Percentiles rank a stretch among this genome's conserved stretches.
These are phyloP conservation scores for Gracilaria domingensis DNA, from an alignment of 23 red algal genomes.

Conservation along the genomic window DNA sequence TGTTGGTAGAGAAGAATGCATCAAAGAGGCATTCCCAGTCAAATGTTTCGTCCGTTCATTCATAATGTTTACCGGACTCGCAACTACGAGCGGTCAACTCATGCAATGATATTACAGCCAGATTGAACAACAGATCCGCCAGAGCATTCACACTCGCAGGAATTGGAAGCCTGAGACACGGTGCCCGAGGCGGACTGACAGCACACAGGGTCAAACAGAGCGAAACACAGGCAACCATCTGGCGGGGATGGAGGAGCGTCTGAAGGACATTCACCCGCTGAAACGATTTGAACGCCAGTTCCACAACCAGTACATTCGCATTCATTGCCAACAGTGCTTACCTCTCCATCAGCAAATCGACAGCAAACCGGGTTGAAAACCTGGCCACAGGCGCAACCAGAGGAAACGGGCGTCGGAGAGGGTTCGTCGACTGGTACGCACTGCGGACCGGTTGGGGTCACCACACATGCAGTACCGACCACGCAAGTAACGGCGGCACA, in stretches of 20 bases:
- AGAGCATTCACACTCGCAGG: background rate
- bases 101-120: conserved; percentile 4
- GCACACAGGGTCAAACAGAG: conserved; percentile 1
- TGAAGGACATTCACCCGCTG: background rate
- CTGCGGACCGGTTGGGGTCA: conserved; percentile 14
- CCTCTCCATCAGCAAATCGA: background rate
- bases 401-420: background rate
- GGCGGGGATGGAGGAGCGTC: background rate
- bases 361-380: conserved; percentile 28
- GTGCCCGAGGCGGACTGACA: background rate
- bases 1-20: no score
- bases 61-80: no score
- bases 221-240: background rate
- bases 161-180: conserved; percentile 1
- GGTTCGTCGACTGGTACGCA: background rate
- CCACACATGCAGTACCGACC: background rate
- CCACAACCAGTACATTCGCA: conserved; percentile 9
- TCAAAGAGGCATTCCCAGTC: no score
- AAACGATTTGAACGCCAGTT: background rate
- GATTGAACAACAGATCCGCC: background rate
- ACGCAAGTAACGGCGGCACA: conserved; percentile 15
- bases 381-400: background rate
- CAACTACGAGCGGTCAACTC: no score
- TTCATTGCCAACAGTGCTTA: background rate
- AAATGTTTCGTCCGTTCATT: no score